Evolutionary conservation across 495 filamentous ascomycete species (phyloP), one percentile per base, ranked within the genome.

Genomic region (Cladorrhinum samala): DNA sequence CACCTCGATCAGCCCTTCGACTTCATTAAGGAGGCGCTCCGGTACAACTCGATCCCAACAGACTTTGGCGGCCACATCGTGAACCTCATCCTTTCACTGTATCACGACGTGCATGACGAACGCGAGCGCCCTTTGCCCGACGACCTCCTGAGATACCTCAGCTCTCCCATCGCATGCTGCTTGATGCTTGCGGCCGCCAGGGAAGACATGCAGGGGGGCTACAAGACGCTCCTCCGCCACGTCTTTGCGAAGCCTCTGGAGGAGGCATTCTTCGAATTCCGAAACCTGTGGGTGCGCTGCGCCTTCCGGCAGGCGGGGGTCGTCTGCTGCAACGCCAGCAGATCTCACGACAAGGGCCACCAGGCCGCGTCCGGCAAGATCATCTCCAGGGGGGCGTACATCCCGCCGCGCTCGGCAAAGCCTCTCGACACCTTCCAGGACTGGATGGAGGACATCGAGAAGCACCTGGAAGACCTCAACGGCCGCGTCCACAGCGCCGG

Each of bases 1-100:
- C 58, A 72, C 39, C 68, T 79, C 3, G 68, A 81, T 45, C 63
- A 55, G 4, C 78, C 81, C 0, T 84, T 84, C 51, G 73, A 84
- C 56, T 81, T 84, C 53, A 71, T 81, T 20, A 60, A 74, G 50
- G 71, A 69, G 14, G 71, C 77, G 2, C 66, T 76, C 11, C 63
- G 61, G 11, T 66, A 70, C 23, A 77, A 72, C 41, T 72, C 72
- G 2, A 72, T 76, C 9, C 73, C 77, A 13, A 56, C 62, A 9
- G 74, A 77, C 48, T 78, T 81, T 65, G 72, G 73, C 20, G 77
- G 78, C 0, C 77, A 80, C 53, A 79, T 80, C 30, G 59, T 81
- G 9, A 74, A 74, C 46, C 55, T 83, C 3, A 76, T 73, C 9
- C 67, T 77, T 9, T 1, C 44, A 16, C 68, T 79, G 17, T 75